Conservation (phyloP, 768 basidiomycete genomes). For the Xanthoconium stramineum region DNA sequence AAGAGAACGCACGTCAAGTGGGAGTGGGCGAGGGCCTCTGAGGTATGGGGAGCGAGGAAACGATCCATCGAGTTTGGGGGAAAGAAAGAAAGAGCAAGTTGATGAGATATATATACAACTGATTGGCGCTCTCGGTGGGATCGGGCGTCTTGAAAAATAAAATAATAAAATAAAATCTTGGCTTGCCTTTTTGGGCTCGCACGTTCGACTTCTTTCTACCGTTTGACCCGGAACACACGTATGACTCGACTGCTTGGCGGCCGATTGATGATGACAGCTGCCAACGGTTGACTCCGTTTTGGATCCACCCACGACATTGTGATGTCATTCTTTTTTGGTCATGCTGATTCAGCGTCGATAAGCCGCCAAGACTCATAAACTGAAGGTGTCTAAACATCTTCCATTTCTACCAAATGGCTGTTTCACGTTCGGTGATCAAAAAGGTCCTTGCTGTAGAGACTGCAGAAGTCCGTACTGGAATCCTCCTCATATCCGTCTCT, state of each 20-base stretch:
- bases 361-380: neutral
- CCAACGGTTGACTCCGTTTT: too few relatives aligned
- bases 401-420: constrained; percentile 24
- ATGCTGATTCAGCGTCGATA: constrained; percentile 7
- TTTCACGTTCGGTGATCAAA: constrained; percentile 69
- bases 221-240: too few relatives aligned
- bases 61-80: constrained; percentile 50
- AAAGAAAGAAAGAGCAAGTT: neutral
- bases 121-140: constrained; percentile 7
- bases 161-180: neutral
- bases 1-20: constrained; percentile 55
- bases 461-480: constrained; percentile 50
- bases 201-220: constrained; percentile 19
- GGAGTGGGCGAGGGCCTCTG: constrained; percentile 68
- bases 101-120: neutral
- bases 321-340: neutral
- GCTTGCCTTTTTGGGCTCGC: constrained; percentile 22
- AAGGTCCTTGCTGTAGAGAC: constrained; percentile 75
- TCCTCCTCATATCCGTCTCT: neutral
- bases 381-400: neutral
- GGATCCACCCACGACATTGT: too few relatives aligned
- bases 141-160: constrained; percentile 6
- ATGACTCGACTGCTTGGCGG: neutral
- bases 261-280: neutral
- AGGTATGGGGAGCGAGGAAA: constrained; percentile 69